Evolutionary conservation across 2,329 filamentous ascomycete species (phyloP).

Genomic region (Trichoderma koningiopsis): DNA sequence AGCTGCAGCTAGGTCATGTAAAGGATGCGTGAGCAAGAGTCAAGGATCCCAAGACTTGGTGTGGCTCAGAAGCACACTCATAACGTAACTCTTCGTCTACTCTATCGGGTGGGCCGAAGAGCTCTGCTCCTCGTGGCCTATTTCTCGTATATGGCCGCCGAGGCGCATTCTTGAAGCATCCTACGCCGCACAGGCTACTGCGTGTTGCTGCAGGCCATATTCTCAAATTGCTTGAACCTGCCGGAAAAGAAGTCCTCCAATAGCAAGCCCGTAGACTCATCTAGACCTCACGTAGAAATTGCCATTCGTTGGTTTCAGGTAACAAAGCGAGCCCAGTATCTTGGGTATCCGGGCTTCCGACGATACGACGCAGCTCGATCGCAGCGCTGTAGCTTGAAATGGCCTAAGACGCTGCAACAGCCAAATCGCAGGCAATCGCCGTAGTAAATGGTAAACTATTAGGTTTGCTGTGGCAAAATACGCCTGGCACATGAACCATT

Average conservation of each 20-base stretch:
- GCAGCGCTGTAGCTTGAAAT: not conserved
- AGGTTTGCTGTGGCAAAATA: constrained; percentile 17
- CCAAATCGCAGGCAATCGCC: not conserved
- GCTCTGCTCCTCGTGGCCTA: not conserved
- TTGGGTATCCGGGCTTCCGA: constrained; percentile 3
- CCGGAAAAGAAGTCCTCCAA: not conserved
- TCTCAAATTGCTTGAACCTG: not conserved
- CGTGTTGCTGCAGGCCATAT: not conserved
- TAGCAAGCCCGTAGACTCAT: not conserved
- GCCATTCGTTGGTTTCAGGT: not conserved
- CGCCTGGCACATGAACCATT: not conserved
- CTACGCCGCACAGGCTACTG: not conserved
- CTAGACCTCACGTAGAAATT: not conserved
- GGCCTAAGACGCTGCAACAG: not conserved
- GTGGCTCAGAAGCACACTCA: not conserved
- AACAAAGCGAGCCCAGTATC: not conserved
- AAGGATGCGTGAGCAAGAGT: constrained; percentile 8
- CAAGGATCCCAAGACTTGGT: not conserved
- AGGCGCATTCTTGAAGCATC: not conserved
- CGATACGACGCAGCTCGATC: not conserved
- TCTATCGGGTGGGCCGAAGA: not conserved
- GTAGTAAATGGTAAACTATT: not conserved
- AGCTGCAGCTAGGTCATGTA: not conserved
- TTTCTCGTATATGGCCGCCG: not conserved
- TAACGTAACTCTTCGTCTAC: constrained; percentile 12